Percentiles rank a stretch among this genome's conserved stretches.
Evolutionary conservation across 441 rosid species (phyloP).

Genomic region (Erysimum pusillum): DNA sequence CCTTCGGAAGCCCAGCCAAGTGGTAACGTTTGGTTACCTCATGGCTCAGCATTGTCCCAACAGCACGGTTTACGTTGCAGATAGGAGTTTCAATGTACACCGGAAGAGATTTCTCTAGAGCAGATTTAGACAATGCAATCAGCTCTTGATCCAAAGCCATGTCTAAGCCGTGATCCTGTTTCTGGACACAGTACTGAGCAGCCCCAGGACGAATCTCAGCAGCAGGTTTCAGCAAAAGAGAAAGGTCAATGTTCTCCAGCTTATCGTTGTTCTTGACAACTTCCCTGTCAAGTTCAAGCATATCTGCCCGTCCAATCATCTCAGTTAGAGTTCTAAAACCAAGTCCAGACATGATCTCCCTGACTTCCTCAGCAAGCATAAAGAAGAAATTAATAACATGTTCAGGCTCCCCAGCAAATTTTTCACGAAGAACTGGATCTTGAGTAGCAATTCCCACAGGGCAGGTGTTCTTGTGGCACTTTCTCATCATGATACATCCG

Average conservation of each 20-base stretch:
- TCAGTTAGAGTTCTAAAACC: conserved; percentile 87
- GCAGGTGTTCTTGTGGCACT: conserved; percentile 99
- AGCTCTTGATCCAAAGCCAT: conserved; percentile 94
- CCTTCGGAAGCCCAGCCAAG: conserved; percentile 91
- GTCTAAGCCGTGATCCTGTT: conserved; percentile 98
- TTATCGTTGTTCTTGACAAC: conserved; percentile 84
- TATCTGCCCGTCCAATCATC: conserved; percentile 99
- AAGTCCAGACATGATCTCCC: conserved; percentile 97
- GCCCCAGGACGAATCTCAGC: conserved; percentile 97
- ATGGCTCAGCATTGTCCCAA: conserved; percentile 99
- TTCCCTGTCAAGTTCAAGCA: conserved; percentile 98
- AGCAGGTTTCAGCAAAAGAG: conserved; percentile 89
- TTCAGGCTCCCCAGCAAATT: conserved; percentile 99
- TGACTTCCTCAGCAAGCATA: conserved; percentile 98
- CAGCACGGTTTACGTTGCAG: conserved; percentile 97
- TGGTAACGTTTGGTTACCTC: conserved; percentile 94
- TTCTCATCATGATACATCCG: conserved; percentile 99
- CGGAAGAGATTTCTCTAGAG: conserved; percentile 84
- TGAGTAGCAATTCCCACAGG: conserved; percentile 99
- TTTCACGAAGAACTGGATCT: conserved; percentile 98
- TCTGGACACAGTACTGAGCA: conserved; percentile 92
- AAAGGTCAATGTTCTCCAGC: conserved; percentile 91
- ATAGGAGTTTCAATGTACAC: conserved; percentile 87
- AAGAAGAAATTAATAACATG: conserved; percentile 99
- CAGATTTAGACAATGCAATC: conserved; percentile 74